phyloP scores from a whole-genome alignment of 106 monocot genomes.

The Posidonia australis region DNA sequence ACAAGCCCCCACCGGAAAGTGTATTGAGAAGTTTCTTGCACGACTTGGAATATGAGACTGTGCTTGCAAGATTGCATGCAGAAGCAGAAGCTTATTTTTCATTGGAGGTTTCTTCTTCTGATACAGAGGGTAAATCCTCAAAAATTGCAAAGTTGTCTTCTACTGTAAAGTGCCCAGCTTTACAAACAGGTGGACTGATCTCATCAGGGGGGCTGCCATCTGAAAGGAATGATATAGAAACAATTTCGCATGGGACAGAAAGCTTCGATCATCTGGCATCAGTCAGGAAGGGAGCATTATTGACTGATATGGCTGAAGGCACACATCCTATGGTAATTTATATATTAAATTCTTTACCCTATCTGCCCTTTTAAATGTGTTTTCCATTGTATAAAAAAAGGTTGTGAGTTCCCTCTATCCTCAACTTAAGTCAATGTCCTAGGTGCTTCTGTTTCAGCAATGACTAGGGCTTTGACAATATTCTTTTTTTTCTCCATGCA shows the following conservation, averaged over 20 bases:
- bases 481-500: too few relatives aligned
- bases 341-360: too few relatives aligned
- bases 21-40: constrained; percentile 37
- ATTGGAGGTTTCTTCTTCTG: constrained; percentile 12
- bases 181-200: constrained; percentile 3
- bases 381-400: too few relatives aligned
- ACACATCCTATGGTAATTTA: constrained; percentile 2
- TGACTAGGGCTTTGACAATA: too few relatives aligned
- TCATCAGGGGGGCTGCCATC: not conserved
- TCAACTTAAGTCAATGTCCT: too few relatives aligned
- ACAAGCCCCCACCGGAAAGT: constrained; percentile 37
- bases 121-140: constrained; percentile 1
- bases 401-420: too few relatives aligned
- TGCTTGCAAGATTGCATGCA: constrained; percentile 24
- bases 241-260: not conserved
- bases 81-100: constrained; percentile 19
- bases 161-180: constrained; percentile 12
- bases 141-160: constrained; percentile 14
- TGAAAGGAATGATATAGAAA: not conserved
- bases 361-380: too few relatives aligned
- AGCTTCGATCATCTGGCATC: not conserved
- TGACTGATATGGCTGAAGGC: not conserved
- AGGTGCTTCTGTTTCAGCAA: too few relatives aligned
- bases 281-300: not conserved
- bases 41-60: constrained; percentile 35